Evolutionary conservation across 2,329 filamentous ascomycete species (phyloP).

Genomic region (Knufia petricola): DNA sequence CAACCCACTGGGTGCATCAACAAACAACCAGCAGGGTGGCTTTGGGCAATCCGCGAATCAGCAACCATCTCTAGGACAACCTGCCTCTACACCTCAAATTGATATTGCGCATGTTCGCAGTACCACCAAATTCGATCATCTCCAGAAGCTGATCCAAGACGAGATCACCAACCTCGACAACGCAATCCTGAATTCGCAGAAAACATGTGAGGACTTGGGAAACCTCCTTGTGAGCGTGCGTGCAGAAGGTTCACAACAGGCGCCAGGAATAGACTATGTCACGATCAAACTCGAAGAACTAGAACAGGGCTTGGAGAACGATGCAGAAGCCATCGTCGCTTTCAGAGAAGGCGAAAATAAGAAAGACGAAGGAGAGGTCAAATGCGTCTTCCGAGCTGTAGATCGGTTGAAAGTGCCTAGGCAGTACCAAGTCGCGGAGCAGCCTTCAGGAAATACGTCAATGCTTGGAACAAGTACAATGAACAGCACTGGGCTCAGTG

Average conservation of each 20-base stretch:
- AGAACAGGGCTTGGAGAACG: constrained; percentile 53
- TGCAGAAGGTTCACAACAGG: constrained; percentile 54
- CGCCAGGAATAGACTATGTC: constrained; percentile 56
- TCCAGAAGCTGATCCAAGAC: constrained; percentile 70
- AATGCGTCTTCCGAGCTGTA: constrained; percentile 61
- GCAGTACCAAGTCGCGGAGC: constrained; percentile 46
- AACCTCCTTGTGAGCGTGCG: constrained; percentile 57
- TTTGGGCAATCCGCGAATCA: background rate
- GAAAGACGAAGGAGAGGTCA: constrained; percentile 59
- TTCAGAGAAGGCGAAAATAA: constrained; percentile 47
- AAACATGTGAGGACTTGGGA: constrained; percentile 62
- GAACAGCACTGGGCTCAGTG: constrained; percentile 18
- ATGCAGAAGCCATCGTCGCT: constrained; percentile 50
- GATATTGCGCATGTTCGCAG: constrained; percentile 69
- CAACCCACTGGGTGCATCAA: background rate
- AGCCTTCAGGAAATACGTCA: background rate
- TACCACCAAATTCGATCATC: constrained; percentile 85
- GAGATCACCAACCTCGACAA: constrained; percentile 69
- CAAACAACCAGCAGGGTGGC: background rate
- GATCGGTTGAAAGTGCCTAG: constrained; percentile 64
- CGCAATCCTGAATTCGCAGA: constrained; percentile 70
- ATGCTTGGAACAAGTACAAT: constrained; percentile 5
- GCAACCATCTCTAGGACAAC: constrained; percentile 16
- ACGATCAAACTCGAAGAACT: constrained; percentile 53
- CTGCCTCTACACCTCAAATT: constrained; percentile 64